phyloP scores from a whole-genome alignment of 2,329 filamentous ascomycete species.

The Dothistroma pini region DNA sequence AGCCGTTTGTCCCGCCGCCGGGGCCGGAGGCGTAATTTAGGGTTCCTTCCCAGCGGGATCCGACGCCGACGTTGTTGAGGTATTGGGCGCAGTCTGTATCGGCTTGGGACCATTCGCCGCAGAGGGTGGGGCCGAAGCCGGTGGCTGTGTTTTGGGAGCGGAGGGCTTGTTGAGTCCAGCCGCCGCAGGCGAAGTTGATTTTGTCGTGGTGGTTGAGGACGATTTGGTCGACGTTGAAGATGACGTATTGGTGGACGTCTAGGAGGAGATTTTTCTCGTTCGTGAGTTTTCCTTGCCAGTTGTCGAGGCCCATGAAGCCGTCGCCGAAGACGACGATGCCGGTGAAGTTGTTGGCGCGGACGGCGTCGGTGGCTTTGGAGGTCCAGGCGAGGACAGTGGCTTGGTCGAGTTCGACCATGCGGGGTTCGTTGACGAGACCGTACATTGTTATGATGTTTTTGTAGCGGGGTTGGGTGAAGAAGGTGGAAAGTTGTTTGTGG shows the following conservation, averaged over 20 bases:
- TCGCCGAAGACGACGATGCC: slow-evolving; percentile 82
- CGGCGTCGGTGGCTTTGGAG: slow-evolving; percentile 63
- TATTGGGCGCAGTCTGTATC: slow-evolving; percentile 89
- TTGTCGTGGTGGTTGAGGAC: slow-evolving; percentile 77
- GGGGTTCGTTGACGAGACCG: slow-evolving; percentile 89
- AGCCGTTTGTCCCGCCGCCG: slow-evolving; percentile 55
- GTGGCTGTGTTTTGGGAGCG: slow-evolving; percentile 67
- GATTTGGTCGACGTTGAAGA: slow-evolving; percentile 90
- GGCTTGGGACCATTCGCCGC: slow-evolving; percentile 96
- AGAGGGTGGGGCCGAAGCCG: slow-evolving; percentile 89
- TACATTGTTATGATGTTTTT: slow-evolving; percentile 90
- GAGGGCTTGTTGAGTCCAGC: slow-evolving; percentile 77
- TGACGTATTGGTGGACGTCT: slow-evolving; percentile 98
- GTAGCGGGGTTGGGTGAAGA: slow-evolving; percentile 92
- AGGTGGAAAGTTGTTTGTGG: slow-evolving; percentile 79
- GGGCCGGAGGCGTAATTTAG: slow-evolving; percentile 53
- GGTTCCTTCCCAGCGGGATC: slow-evolving; percentile 89
- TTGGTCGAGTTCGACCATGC: slow-evolving; percentile 66
- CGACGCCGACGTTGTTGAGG: slow-evolving; percentile 85
- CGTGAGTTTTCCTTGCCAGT: slow-evolving; percentile 83
- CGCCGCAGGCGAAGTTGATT: slow-evolving; percentile 79
- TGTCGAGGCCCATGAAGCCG: slow-evolving; percentile 84
- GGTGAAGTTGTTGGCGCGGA: slow-evolving; percentile 72
- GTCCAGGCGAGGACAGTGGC: slow-evolving; percentile 76
- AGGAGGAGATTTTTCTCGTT: slow-evolving; percentile 70